Evolutionary conservation across 306 rosid species (phyloP).

Genomic region (Sphenostylis stenocarpa): DNA sequence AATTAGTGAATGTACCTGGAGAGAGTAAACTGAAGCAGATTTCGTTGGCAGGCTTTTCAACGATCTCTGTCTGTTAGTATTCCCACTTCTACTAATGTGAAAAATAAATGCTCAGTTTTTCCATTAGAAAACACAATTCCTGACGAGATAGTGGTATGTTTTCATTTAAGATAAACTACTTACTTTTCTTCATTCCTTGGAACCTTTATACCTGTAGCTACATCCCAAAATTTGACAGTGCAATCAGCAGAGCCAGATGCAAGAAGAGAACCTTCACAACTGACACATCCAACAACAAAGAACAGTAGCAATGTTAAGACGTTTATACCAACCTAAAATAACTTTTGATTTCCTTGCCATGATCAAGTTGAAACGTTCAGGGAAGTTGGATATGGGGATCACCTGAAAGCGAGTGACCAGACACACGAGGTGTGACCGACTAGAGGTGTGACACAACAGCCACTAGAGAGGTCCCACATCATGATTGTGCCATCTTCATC

Average conservation of each 20-base stretch:
- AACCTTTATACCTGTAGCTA: conserved; percentile 60
- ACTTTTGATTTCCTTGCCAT: background rate
- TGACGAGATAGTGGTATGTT: background rate
- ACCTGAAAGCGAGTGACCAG: conserved; percentile 84
- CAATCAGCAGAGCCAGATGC: conserved; percentile 93
- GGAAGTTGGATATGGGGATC: background rate
- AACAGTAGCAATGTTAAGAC: background rate
- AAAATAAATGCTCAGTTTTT: conserved; percentile 5
- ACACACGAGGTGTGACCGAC: conserved; percentile 74
- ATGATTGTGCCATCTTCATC: conserved; percentile 85
- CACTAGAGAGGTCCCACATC: conserved; percentile 94
- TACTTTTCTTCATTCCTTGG: conserved; percentile 71
- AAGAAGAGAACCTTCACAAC: conserved; percentile 84
- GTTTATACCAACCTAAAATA: background rate
- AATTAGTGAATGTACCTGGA: conserved; percentile 50
- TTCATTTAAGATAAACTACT: conserved; percentile 27
- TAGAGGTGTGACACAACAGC: conserved; percentile 71
- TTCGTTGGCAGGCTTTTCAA: conserved; percentile 71
- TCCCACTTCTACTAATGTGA: conserved; percentile 57
- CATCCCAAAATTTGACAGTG: conserved; percentile 85
- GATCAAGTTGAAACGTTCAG: background rate
- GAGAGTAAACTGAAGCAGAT: conserved; percentile 62
- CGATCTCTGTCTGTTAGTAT: conserved; percentile 61
- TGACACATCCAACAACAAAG: conserved; percentile 34
- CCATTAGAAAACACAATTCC: background rate